Base-by-base conservation (phyloP, 768 basidiomycete genomes). In the Russula compacta region DNA sequence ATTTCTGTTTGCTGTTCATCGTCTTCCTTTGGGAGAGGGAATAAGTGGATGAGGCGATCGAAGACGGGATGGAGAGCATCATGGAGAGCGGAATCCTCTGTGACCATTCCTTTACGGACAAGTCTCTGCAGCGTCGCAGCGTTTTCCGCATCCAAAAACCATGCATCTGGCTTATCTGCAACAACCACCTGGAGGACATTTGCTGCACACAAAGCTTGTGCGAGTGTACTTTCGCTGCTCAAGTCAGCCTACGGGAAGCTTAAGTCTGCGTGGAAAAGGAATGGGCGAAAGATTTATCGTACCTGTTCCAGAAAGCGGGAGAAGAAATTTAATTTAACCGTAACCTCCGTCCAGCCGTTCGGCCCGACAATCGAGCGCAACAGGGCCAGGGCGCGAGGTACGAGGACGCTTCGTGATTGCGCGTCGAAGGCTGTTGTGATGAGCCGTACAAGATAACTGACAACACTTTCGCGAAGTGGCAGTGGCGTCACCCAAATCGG, bases 371-470 rank as follows among this genome's bases (percentile, higher is more conserved):
- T 86, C 64, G 81, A 78, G 67, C 88, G 85, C 53, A 99, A 77
- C 32, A 90, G 72, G 0, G 77, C 70, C 36, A 91, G 74, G 1
- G 86, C 84, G 59, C 85, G 81, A 24, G 86, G 83, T 46, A 86
- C 74, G 17, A 89, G 75, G 15, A 74, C 72, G 21, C 62, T 66
- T 52, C 71, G 74, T 32, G 73, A 71, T 6, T 78, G 72, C n/a
- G 78, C 78, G 57, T 87, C 84, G 58, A 83, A 78, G 1, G 80
- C 74, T 35, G 82, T 80, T 15, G 91, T 91, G 9, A 90, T 85
- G 49, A 98, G 79, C 50, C 95, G 87, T n/a, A 99, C 85, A 38
- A 99, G 81, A 73, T 94, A 97, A 75, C 92, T 94, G 64, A 98
- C 88, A 75, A 97, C 89, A 61, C 86, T 87, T 73, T 98, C 95